phyloP scores from a whole-genome alignment of 305 asterid species.

The Lippia alba region DNA sequence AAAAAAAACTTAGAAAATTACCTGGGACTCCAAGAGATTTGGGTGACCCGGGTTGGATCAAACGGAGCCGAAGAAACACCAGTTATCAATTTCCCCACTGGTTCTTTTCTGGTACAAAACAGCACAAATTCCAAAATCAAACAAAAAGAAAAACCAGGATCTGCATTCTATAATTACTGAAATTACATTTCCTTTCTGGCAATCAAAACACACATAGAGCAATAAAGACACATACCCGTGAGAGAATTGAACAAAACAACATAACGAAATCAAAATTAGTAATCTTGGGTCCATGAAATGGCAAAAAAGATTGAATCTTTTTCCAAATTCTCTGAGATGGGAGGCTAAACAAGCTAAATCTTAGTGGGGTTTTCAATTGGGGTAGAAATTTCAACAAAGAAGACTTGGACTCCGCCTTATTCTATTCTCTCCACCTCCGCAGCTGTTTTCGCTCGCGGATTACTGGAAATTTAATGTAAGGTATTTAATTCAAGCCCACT shows the following conservation, averaged over 20 bases:
- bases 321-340: neutral
- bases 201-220: neutral
- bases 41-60: slow-evolving; percentile 85
- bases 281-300: slow-evolving; percentile 46
- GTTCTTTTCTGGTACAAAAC: slow-evolving; percentile 48
- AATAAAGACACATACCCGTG: slow-evolving; percentile 46
- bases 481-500: slow-evolving; percentile 31
- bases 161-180: slow-evolving; percentile 32
- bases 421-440: neutral
- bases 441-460: neutral
- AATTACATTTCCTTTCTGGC: neutral
- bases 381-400: slow-evolving; percentile 21
- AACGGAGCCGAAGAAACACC: slow-evolving; percentile 52
- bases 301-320: slow-evolving; percentile 1
- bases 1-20: slow-evolving; percentile 19
- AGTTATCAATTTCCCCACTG: slow-evolving; percentile 50
- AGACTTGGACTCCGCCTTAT: slow-evolving; percentile 15
- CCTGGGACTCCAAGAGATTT: slow-evolving; percentile 91
- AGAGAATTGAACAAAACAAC: slow-evolving; percentile 48
- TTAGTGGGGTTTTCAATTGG: slow-evolving; percentile 7
- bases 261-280: slow-evolving; percentile 53
- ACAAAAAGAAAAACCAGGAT: slow-evolving; percentile 20
- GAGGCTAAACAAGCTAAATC: slow-evolving; percentile 30
- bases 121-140: neutral
- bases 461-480: slow-evolving; percentile 11